Base-by-base conservation (phyloP, 169 alveolate species). In the Amoebophrya sp. region DNA sequence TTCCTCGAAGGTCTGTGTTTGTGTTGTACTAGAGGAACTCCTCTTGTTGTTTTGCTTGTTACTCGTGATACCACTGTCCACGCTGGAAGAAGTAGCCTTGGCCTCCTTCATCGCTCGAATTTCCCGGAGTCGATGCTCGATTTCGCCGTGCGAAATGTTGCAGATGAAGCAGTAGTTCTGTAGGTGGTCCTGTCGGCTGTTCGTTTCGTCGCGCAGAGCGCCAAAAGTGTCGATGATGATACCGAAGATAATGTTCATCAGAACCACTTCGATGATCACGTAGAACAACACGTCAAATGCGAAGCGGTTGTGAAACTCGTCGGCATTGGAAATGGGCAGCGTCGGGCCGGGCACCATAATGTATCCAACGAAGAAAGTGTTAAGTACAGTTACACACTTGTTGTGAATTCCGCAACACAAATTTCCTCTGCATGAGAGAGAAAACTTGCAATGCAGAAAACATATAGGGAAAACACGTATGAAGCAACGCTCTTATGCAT, bases 241-340 rank as follows among this genome's bases (percentile, higher is more conserved):
- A 7, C 83, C 83, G 83, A 66, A 66, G 83, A 66, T 66, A n/a
- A 66, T 66, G 83, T 66, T 66, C 83, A 66, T 66, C 83, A 66
- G 35, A 2, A 66, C 83, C 38, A 66, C 83, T 66, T 66, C 83
- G 12, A 66, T 66, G 35, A 66, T 25, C 83, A 66, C 38, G 83
- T 66, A 66, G 35, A 66, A 66, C 38, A 66, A 25, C 29, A 66
- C 35, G 83, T 66, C 83, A 25, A 66, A 66, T 3, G 32, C 35
- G 18, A 66, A 66, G 32, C 83, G 29, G 35, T 7, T 25, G 12
- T 66, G 83, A n/a, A 66, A 66, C 35, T 66, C 83, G 32, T 2
- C 83, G 10, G 7, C 83, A 25, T n/a, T 66, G 10, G 83, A 25
- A 25, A 66, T 66, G 35, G 39, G 39, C 83, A 66, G 35, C 32